Percentiles rank a stretch among this genome's conserved stretches.
phyloP scores from a whole-genome alignment of 1,284 basidiomycete species.

The Cutaneotrichosporon dermatis region DNA sequence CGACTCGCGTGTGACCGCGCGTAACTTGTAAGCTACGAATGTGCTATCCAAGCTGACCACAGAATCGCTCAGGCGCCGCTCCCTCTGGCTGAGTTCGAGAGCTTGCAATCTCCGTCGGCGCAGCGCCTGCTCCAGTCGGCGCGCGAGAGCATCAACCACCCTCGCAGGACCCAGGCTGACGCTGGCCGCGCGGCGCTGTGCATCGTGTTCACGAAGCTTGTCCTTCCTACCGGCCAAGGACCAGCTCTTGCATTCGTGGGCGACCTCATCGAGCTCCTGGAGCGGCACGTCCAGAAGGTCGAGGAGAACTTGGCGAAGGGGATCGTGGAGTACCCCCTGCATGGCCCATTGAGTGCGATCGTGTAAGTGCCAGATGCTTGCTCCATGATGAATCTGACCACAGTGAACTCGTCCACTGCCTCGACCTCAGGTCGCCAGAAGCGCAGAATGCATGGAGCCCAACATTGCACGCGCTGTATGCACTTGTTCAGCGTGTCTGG shows the following conservation, averaged over 20 bases:
- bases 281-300: conserved; percentile 23
- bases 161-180: conserved; percentile 45
- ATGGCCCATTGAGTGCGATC: conserved; percentile 40
- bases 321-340: conserved; percentile 38
- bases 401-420: conserved; percentile 27
- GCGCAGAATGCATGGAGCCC: conserved; percentile 23
- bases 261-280: conserved; percentile 27
- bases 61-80: conserved; percentile 36
- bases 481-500: conserved; percentile 40
- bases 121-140: conserved; percentile 28
- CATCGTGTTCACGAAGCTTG: conserved; percentile 36
- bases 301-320: conserved; percentile 35
- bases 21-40: conserved; percentile 35
- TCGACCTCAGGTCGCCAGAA: conserved; percentile 15
- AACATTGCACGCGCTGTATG: conserved; percentile 25
- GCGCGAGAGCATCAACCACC: conserved; percentile 33
- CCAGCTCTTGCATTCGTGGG: conserved; percentile 25
- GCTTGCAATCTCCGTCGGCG: conserved; percentile 12
- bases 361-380: conserved; percentile 21
- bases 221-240: conserved; percentile 13
- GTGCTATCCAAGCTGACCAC: not conserved
- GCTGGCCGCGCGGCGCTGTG: conserved; percentile 42
- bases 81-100: conserved; percentile 38
- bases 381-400: not conserved
- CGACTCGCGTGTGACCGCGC: conserved; percentile 35